Percentiles rank a stretch among this genome's conserved stretches.
Conservation (phyloP, 352 stramenopile species). For the Pythium angustatum region DNA sequence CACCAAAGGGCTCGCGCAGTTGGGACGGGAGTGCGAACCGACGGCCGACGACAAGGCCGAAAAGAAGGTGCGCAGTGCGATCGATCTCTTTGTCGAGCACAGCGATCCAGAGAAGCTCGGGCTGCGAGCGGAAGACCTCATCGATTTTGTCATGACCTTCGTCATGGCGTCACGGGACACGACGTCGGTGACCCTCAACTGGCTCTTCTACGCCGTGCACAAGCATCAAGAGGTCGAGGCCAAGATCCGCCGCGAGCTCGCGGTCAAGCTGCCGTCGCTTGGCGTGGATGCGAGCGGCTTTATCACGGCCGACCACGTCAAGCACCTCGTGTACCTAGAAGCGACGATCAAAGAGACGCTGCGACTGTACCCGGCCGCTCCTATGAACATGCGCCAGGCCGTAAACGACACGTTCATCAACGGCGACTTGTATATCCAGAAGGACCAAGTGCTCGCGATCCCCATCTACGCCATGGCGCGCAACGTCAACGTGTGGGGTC, state of each 20-base stretch:
- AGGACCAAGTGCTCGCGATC: constrained; percentile 31
- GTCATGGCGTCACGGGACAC: constrained; percentile 78
- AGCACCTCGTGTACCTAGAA: constrained; percentile 25
- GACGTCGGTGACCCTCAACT: constrained; percentile 64
- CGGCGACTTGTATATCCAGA: constrained; percentile 29
- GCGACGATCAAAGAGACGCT: constrained; percentile 27
- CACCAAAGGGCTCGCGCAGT: constrained; percentile 4
- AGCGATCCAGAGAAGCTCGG: constrained; percentile 13
- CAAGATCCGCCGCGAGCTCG: constrained; percentile 53
- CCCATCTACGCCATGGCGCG: constrained; percentile 40
- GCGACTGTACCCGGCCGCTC: constrained; percentile 22
- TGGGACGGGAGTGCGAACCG: background rate
- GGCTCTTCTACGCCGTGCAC: constrained; percentile 70
- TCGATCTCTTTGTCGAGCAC: constrained; percentile 23
- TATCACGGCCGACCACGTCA: constrained; percentile 17
- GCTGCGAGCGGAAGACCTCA: constrained; percentile 42
- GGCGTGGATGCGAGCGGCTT: background rate
- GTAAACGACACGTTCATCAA: constrained; percentile 56
- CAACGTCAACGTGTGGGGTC: constrained; percentile 41
- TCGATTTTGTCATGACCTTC: constrained; percentile 70
- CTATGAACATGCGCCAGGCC: constrained; percentile 54
- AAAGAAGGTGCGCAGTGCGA: constrained; percentile 2
- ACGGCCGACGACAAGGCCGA: background rate
- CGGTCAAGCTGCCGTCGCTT: constrained; percentile 18
- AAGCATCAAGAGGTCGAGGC: constrained; percentile 56